Evolutionary conservation across 1,284 basidiomycete genomes (phyloP), one percentile per base, ranked within the genome.

Genomic region (Melampsora americana): DNA sequence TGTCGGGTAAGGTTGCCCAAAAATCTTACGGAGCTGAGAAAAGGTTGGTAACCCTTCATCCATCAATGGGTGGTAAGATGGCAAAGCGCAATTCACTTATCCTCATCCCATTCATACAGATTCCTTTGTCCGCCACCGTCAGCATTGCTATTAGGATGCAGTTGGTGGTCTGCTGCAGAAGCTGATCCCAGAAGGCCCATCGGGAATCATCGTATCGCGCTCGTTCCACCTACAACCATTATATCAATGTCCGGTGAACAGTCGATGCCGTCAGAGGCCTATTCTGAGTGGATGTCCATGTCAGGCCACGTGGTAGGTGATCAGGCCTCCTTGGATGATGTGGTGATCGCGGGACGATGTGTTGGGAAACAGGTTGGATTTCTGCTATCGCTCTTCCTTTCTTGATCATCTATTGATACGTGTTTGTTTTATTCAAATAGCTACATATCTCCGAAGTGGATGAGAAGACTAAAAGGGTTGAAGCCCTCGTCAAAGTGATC

Each of bases 11-110:
- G 82, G 93, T 97, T 53, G 95, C 93, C 2, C 95, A 98, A 85
- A 96, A 97, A 83, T 93, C 92, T 23, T 98, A 98, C 81, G 94
- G 93, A 53, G 93, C 90, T 14, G 95, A 98, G 84, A 96, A 97
- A 84, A 88, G 95, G 87, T 90, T 79, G 72, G 85, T 79, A 42
- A 23, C 28, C 32, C 64, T 53, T 46, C 11, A 35, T 32, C 20
- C 20, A 6, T 23, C 35, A 20, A n/a, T n/a, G n/a, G n/a, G 11
- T 20, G 23, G 11, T 44, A n/a, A 48, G 20, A 23, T 9, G n/a
- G 2, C 11, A 18, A 16, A 26, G 64, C 6, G 2, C n/a, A 66
- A n/a, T 66, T 66, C 7, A 2, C 20, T 23, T 66, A 28, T 48
- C n/a, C 53, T 56, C 5, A 23, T 56, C n/a, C 26, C 6, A 56